Evolutionary conservation across 2,329 filamentous ascomycete species (phyloP), one percentile per base, ranked within the genome.

Genomic region (Fusarium circinatum): DNA sequence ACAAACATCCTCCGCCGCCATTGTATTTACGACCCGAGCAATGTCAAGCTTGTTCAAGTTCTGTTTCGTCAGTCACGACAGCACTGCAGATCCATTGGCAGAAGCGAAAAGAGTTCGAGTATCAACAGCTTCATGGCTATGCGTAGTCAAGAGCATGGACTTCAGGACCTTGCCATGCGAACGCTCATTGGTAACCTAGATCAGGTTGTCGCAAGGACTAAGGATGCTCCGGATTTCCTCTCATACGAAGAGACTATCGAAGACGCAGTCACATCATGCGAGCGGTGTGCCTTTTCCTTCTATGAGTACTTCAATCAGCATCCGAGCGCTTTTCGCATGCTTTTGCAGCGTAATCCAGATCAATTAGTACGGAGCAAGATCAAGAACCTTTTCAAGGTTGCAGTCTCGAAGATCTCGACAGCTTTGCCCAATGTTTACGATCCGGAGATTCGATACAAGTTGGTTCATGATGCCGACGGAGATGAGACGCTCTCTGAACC

Each of bases 1-100:
- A 90, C 93, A 69, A 75, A 89, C 5, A 88, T 94, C 30, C 86
- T 97, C 52, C 90, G 92, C 60, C 90, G 92, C 24, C 95, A 97
- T 78, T 95, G 93, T 79, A 86, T 97, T 30, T 93, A 93, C 76
- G 95, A 97, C 76, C 89, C 89, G 4, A 86, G 87, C 38, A 93
- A 97, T 77, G 86, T 90, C 5, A 83, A 84, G 4, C 94, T 97
- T 74, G 87, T 95, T 22, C 85, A 87, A 41, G 86, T 86, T 61
- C 84, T 94, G 42, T 86, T 96, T 36, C 82, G 84, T 13, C 87
- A 89, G 44, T 83, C 91, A 56, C 89, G 86, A 54, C 82, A 84
- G 26, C 76, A 89, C 39, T 86, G 85, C 56, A 26, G 79, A 47
- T 28, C 51, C 58, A 24, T 38, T n/a, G 42, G 24, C 20, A 55